These are phyloP conservation scores for Mucor mucedo DNA, from an alignment of 371 early-diverging fungal species.

Conservation along the genomic window DNA sequence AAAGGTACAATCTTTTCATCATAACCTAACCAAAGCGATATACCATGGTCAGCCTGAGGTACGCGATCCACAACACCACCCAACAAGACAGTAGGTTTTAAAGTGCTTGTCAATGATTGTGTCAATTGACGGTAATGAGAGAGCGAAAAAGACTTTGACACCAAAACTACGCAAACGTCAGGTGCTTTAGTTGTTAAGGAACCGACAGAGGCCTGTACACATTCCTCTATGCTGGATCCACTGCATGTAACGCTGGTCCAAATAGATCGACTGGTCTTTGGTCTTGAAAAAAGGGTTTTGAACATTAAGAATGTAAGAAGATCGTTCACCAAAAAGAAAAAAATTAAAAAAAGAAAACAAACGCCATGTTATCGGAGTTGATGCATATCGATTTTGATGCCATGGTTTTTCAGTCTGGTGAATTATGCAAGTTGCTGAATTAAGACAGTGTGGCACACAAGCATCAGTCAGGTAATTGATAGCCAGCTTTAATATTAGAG, in stretches of 20 bases:
- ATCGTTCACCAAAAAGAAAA: constrained; percentile 1
- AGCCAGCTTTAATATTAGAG: too few species aligned
- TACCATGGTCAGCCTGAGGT: constrained; percentile 51
- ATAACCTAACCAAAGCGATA: constrained; percentile 45
- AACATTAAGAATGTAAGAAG: too few species aligned
- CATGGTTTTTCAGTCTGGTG: too few species aligned
- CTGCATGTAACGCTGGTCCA: constrained; percentile 40
- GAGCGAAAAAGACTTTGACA: constrained; percentile 44
- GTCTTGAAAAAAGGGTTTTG: not conserved
- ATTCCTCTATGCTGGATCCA: constrained; percentile 34
- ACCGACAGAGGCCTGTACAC: constrained; percentile 28
- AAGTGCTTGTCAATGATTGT: constrained; percentile 8
- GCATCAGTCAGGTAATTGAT: too few species aligned
- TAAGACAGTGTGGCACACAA: too few species aligned
- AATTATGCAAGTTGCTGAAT: too few species aligned
- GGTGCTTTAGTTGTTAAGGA: constrained; percentile 17
- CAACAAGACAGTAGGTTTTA: constrained; percentile 30
- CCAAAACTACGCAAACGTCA: constrained; percentile 46
- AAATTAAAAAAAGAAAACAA: constrained; percentile 9
- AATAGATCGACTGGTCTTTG: constrained; percentile 14
- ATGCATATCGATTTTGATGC: too few species aligned
- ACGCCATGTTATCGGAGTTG: too few species aligned
- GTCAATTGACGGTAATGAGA: constrained; percentile 28
- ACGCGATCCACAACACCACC: constrained; percentile 64
- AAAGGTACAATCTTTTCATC: constrained; percentile 37